A percentile compares a stretch with the other conserved stretches of the same genome.
phyloP scores from a whole-genome alignment of 2,329 filamentous ascomycete species.

The Neoscytalidium dimidiatum region DNA sequence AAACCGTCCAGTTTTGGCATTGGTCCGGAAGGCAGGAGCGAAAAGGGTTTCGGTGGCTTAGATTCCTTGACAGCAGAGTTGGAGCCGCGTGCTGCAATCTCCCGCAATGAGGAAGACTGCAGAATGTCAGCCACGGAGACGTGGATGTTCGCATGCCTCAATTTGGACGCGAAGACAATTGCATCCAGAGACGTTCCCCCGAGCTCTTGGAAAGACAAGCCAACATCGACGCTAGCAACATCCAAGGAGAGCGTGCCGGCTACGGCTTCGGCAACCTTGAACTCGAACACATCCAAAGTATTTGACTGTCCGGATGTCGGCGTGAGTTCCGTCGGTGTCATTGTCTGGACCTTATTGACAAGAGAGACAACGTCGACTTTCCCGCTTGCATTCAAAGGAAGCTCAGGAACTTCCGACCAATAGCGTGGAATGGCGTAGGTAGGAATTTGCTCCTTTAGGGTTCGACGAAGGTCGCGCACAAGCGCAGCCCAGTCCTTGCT shows the following conservation, averaged over 20 bases:
- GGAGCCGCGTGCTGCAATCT: background rate
- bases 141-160: background rate
- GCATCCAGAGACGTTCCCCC: background rate
- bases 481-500: slow-evolving; percentile 25
- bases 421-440: slow-evolving; percentile 45
- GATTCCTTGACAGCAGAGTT: background rate
- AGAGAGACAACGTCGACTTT: background rate
- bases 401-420: slow-evolving; percentile 3
- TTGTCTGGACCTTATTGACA: background rate
- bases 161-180: background rate
- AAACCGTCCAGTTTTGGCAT: background rate
- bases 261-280: background rate
- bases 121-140: background rate
- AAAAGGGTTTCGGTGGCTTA: background rate
- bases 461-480: slow-evolving; percentile 22
- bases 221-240: background rate
- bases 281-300: background rate
- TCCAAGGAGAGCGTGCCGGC: background rate
- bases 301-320: background rate
- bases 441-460: slow-evolving; percentile 48
- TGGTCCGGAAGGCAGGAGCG: no score
- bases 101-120: background rate
- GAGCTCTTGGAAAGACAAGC: background rate
- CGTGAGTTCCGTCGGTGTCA: background rate
- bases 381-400: slow-evolving; percentile 8